These are phyloP conservation scores for Erythrobasidium hasegawianum DNA, from an alignment of 1,284 basidiomycete species.

Conservation along the genomic window DNA sequence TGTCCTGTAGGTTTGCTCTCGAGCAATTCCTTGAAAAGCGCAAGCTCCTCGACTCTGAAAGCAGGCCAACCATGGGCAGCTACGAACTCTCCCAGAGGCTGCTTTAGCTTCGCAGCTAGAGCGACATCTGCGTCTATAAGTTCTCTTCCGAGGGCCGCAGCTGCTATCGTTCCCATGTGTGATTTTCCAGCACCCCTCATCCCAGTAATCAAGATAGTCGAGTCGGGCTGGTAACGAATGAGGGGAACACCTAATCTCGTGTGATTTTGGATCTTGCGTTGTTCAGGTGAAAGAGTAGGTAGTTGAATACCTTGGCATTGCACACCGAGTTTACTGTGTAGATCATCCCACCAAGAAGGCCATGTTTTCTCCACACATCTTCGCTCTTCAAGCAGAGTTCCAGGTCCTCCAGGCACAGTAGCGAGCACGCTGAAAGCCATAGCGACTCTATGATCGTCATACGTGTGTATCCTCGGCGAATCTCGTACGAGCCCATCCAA, in stretches of 20 bases:
- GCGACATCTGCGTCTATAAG: constrained; percentile 84
- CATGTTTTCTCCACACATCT: constrained; percentile 99
- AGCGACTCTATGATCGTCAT: constrained; percentile 96
- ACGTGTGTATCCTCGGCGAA: constrained; percentile 69
- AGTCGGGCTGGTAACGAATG: constrained; percentile 48
- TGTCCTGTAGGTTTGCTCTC: constrained; percentile 54
- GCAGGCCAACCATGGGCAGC: constrained; percentile 68
- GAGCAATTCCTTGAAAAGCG: constrained; percentile 50
- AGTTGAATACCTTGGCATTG: constrained; percentile 79
- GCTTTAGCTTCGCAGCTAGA: constrained; percentile 65
- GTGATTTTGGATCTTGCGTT: constrained; percentile 11
- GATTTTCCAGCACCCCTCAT: constrained; percentile 98
- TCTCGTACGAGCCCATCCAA: constrained; percentile 38
- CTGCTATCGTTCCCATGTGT: constrained; percentile 75
- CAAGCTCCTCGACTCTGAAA: constrained; percentile 59
- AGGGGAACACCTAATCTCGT: constrained; percentile 31
- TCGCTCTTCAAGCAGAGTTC: constrained; percentile 87
- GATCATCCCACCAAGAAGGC: constrained; percentile 99
- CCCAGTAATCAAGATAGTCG: constrained; percentile 80
- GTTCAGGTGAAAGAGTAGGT: constrained; percentile 44
- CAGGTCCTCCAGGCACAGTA: constrained; percentile 59
- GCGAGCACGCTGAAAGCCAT: constrained; percentile 96
- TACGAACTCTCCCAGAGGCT: constrained; percentile 72
- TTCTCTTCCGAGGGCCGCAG: constrained; percentile 66
- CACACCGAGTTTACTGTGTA: constrained; percentile 94